Evolutionary conservation across 1,284 basidiomycete species (phyloP).

Genomic region (Stygiomarasmius scandens): DNA sequence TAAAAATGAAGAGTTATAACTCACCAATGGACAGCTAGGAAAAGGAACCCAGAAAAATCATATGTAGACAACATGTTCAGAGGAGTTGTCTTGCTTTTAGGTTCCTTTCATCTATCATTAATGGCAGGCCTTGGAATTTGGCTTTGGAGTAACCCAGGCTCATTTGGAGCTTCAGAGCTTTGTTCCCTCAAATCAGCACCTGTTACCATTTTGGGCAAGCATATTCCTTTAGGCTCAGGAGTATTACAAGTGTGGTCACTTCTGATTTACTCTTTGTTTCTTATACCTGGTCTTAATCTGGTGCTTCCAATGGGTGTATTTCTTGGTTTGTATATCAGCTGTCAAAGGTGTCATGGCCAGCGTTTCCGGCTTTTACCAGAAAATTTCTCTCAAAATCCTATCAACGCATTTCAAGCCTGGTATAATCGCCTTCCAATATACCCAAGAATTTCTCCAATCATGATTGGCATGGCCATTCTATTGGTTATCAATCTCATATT

Average conservation of each 20-base stretch:
- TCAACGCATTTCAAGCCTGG: not conserved
- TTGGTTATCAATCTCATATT: conserved; percentile 19
- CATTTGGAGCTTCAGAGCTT: conserved; percentile 15
- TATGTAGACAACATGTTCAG: no score
- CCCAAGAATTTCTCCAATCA: not conserved
- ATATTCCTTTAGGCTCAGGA: not conserved
- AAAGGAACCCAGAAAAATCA: no score
- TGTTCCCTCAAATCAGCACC: not conserved
- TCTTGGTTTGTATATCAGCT: not conserved
- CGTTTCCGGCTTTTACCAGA: not conserved
- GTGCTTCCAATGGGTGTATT: conserved; percentile 18
- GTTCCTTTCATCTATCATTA: conserved; percentile 25
- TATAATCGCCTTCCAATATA: not conserved
- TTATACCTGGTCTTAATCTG: conserved; percentile 21
- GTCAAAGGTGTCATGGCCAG: not conserved
- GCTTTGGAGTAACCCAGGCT: conserved; percentile 23
- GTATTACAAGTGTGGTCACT: conserved; percentile 18
- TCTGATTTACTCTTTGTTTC: conserved; percentile 20
- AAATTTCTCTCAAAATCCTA: not conserved
- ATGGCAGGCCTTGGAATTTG: conserved; percentile 27
- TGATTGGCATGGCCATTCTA: conserved; percentile 14
- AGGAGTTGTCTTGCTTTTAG: conserved; percentile 16
- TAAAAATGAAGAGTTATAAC: no score
- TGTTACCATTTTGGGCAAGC: not conserved
- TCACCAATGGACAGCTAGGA: no score